A percentile compares a stretch with the other conserved stretches of the same genome.
phyloP scores from a whole-genome alignment of 768 basidiomycete genomes.

The Lactarius evosmus region DNA sequence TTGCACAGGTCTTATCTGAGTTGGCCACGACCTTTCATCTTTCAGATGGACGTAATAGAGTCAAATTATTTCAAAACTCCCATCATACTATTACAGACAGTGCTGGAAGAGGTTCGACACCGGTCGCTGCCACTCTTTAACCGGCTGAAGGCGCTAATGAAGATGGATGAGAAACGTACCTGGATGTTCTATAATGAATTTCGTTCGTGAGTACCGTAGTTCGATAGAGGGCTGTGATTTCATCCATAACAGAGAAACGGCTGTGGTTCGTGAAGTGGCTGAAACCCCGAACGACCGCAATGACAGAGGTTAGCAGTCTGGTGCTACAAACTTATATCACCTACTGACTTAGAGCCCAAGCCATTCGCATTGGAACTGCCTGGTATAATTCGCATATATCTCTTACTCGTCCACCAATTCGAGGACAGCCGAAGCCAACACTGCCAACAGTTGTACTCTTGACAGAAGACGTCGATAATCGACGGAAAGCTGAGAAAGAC shows the following conservation, averaged over 20 bases:
- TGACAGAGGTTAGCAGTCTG: constrained; percentile 64
- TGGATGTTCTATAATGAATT: constrained; percentile 90
- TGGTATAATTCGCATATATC: constrained; percentile 84
- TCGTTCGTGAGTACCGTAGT: constrained; percentile 54
- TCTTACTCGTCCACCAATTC: constrained; percentile 48
- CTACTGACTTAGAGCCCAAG: constrained; percentile 40
- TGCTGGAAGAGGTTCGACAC: constrained; percentile 94
- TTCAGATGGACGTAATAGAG: constrained; percentile 91
- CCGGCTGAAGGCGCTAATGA: constrained; percentile 80
- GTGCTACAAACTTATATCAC: neutral
- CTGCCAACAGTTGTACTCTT: constrained; percentile 71
- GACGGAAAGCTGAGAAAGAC: constrained; percentile 65
- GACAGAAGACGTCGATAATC: constrained; percentile 86
- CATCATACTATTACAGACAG: constrained; percentile 90
- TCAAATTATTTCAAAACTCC: constrained; percentile 71
- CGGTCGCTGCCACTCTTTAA: constrained; percentile 90
- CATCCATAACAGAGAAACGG: constrained; percentile 59
- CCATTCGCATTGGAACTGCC: constrained; percentile 79
- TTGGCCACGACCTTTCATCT: neutral
- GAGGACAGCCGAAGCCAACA: constrained; percentile 44
- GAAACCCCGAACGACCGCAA: constrained; percentile 93
- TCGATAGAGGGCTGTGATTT: neutral
- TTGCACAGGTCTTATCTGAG: neutral
- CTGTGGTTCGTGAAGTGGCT: constrained; percentile 67
- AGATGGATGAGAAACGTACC: constrained; percentile 79